phyloP scores from a whole-genome alignment of 352 stramenopile species.

The Globisporangium paroecandrum region DNA sequence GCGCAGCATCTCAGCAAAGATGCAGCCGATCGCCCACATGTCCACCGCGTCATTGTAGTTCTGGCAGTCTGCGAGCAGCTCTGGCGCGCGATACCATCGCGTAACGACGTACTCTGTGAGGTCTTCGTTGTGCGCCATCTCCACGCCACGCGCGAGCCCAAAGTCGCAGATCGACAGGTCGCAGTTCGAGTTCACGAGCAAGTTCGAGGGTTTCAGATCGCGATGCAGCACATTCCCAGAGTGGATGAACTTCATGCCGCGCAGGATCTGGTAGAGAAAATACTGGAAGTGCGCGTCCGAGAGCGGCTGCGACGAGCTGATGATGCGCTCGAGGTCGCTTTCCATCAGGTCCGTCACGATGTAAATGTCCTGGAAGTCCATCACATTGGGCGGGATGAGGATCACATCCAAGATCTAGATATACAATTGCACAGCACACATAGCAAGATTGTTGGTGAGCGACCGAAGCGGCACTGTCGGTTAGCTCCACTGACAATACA shows the following conservation, averaged over 20 bases:
- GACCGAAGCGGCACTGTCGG: neutral
- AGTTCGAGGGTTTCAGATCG: constrained; percentile 87
- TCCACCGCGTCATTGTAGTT: constrained; percentile 97
- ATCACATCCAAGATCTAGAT: constrained; percentile 81
- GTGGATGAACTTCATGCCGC: constrained; percentile 98
- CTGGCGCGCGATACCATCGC: constrained; percentile 85
- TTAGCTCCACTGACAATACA: neutral
- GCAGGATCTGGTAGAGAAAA: constrained; percentile 90
- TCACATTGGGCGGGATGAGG: constrained; percentile 75
- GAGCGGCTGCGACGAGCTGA: constrained; percentile 81
- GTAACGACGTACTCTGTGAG: constrained; percentile 90
- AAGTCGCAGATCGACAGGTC: constrained; percentile 92
- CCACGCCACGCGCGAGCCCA: constrained; percentile 88
- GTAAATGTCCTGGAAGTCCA: constrained; percentile 89
- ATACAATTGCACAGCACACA: neutral
- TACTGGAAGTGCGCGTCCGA: constrained; percentile 89
- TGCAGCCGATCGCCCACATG: constrained; percentile 97
- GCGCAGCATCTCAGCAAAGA: constrained; percentile 98
- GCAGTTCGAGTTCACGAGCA: constrained; percentile 90
- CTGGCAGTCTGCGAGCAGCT: constrained; percentile 88
- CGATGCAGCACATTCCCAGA: constrained; percentile 93
- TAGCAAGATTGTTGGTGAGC: neutral
- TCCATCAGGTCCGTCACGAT: constrained; percentile 92
- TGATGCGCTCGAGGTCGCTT: constrained; percentile 90
- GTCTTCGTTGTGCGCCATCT: constrained; percentile 78